Evolutionary conservation across 23 red algal species (phyloP), one percentile per base, ranked within the genome.

Genomic region (Agarophyton chilense): DNA sequence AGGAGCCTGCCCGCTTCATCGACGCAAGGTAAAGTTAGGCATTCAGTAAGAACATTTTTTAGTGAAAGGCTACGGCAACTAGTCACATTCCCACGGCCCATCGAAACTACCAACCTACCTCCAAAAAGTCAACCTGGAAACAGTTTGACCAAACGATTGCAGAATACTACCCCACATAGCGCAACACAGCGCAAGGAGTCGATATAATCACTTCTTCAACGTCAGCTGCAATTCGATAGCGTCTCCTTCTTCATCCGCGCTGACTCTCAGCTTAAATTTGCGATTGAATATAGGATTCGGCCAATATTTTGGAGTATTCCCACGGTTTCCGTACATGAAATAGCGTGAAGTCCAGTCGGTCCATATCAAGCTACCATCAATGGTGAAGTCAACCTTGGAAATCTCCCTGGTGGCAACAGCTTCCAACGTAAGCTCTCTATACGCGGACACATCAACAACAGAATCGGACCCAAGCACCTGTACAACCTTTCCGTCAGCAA

Each of bases 211-310:
- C 10, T 65, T 65, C 31, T 36, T 65, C 31, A 65, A 36, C 29
- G 60, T 65, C 31, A 65, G 60, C 31, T 65, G 60, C 60, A 65
- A 36, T 2, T 65, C 60, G 31, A 65, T 65, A 2, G 60, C 60
- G 17, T 65, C 60, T 11, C 60, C 60, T 65, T 65, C 60, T 65
- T 65, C 60, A 74, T 43, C 40, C 39, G 68, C 68, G 32, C 29
- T 25, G 7, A 74, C 68, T 21, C 68, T 43, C 68, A 74, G 10
- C 40, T 29, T 49, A 49, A 74, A 74, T 25, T 49, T 43, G 68
- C 68, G 68, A 74, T 74, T 74, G 68, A 74, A 74, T 38, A 74
- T 74, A 49, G 68, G 68, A 31, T 74, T 25, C 6, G 38, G 38
- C 68, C 68, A 74, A n/a, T 74, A 74, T 13, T 43, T 49, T 6